Base-by-base conservation (phyloP, 1,284 basidiomycete genomes). In the Boletus semigastroideus region DNA sequence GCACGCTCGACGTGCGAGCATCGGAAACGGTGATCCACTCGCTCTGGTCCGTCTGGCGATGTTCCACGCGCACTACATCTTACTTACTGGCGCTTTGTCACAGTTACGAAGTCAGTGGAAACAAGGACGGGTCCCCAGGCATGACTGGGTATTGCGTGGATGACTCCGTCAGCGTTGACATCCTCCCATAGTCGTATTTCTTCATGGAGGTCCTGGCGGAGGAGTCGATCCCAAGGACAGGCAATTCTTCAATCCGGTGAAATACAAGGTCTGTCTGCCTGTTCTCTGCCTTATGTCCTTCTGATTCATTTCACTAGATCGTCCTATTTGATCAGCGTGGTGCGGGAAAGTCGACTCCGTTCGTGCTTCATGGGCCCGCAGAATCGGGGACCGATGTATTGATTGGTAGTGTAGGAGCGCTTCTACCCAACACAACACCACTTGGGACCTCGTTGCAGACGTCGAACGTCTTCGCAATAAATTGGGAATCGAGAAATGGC, bases 371-470 rank as follows among this genome's bases (percentile, higher is more conserved):
- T 44, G 12, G 25, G 17, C 13, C 7, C 17, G 4, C n/a, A 30
- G 27, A 19, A 27, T 42, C 33, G 19, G n/a, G 27, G 37, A n/a
- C 37, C 30, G 37, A 45, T 47, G 20, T 49, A 53, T 62, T 67
- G 47, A 64, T 54, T 28, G 27, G 19, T 30, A 46, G 34, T 56
- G 12, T 57, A 90, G 87, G 66, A 79, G 73, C 42, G 92, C 92
- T 11, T 88, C 76, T 34, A 71, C 90, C 1, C 85, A 90, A 59
- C 86, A 94, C 56, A 98, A 98, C 71, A 97, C 92, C 3, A 98
- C 94, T 1, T 96, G 92, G 93, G 88, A 95, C 66, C 82, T 98
- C 28, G 92, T 98, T 17, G 86, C 82, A 55, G 95, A 98, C 65
- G 86, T 94, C 13, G 94, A 98, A 68, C 84, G 75, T 62, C 74